Evolutionary conservation across 2,329 filamentous ascomycete genomes (phyloP).

Genomic region (Neonectria neomacrospora): DNA sequence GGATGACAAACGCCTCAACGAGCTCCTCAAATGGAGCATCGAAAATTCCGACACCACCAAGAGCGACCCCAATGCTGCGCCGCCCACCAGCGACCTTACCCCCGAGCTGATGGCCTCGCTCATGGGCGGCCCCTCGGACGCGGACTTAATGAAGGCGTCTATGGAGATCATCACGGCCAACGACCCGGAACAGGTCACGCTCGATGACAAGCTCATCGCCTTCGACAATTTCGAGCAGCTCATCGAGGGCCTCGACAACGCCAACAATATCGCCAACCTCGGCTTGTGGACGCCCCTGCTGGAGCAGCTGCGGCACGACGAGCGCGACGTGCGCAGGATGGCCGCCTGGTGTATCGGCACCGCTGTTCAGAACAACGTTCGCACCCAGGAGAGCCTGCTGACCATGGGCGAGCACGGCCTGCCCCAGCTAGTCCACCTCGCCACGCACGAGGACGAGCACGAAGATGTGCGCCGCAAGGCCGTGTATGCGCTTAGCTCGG

Average conservation of each 20-base stretch:
- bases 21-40: conserved; percentile 82
- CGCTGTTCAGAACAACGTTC: conserved; percentile 94
- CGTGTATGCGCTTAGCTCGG: conserved; percentile 87
- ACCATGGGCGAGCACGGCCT: conserved; percentile 70
- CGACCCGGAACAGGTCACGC: conserved; percentile 66
- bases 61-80: conserved; percentile 46
- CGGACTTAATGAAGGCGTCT: conserved; percentile 87
- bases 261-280: conserved; percentile 87
- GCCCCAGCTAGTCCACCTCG: conserved; percentile 73
- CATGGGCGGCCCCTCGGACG: conserved; percentile 87
- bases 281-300: conserved; percentile 86
- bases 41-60: conserved; percentile 56
- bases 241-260: conserved; percentile 93
- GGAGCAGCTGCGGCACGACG: conserved; percentile 72
- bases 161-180: conserved; percentile 79
- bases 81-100: conserved; percentile 62
- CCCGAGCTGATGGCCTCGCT: conserved; percentile 78
- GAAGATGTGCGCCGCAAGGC: conserved; percentile 83
- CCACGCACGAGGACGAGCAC: conserved; percentile 67
- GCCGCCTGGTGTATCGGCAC: conserved; percentile 96
- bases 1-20: conserved; percentile 72
- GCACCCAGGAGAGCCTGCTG: conserved; percentile 78
- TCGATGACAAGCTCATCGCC: conserved; percentile 82
- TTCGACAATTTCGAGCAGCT: conserved; percentile 97
- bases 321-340: conserved; percentile 80